phyloP scores from a whole-genome alignment of 106 monocot species.

The Acorus gramineus region DNA sequence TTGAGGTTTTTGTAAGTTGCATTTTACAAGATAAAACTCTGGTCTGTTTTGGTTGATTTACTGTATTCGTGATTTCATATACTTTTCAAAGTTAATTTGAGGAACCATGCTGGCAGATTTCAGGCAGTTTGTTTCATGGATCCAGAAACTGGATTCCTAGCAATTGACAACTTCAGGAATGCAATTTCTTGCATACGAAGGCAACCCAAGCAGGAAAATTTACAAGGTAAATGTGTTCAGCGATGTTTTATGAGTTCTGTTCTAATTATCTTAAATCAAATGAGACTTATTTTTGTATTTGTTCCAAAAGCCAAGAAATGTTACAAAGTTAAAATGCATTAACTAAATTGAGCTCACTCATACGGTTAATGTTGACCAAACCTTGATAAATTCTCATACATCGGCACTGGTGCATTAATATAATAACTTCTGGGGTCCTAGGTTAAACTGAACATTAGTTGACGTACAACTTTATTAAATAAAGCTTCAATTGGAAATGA shows the following conservation, averaged over 20 bases:
- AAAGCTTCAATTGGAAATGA: no score
- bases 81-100: conserved; percentile 3
- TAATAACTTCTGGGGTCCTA: no score
- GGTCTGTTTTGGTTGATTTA: not conserved
- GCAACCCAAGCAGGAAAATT: conserved; percentile 58
- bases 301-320: no score
- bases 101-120: conserved; percentile 38
- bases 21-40: not conserved
- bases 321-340: no score
- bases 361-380: no score
- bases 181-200: conserved; percentile 39
- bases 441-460: no score
- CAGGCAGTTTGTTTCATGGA: conserved; percentile 56
- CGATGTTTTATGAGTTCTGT: not conserved
- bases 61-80: not conserved
- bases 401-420: no score
- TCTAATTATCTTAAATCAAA: not conserved
- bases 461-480: no score
- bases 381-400: no score
- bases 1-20: conserved; percentile 74
- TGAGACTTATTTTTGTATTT: conserved; percentile 1
- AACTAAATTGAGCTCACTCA: no score
- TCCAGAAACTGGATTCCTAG: conserved; percentile 49
- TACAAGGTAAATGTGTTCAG: conserved; percentile 35
- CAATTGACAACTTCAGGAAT: conserved; percentile 65